phyloP scores from a whole-genome alignment of 768 basidiomycete species.

The Amyloporia xantha region DNA sequence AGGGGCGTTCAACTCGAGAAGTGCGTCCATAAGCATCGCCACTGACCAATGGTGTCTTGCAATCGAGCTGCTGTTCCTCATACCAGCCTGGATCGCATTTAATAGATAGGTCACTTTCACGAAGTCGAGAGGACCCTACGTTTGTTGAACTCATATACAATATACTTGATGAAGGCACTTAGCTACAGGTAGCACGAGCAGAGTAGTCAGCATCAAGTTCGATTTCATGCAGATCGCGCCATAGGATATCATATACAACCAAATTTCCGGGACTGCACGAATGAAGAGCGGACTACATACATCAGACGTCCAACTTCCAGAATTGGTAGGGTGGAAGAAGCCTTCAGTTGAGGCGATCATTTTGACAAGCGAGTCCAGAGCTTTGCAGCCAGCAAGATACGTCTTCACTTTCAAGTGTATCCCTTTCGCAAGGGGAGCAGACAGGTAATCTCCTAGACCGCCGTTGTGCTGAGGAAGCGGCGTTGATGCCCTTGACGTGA shows the following conservation, averaged over 20 bases:
- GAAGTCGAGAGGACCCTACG: slow-evolving; percentile 32
- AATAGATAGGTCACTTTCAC: not conserved
- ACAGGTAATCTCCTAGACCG: slow-evolving; percentile 49
- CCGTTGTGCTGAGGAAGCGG: slow-evolving; percentile 40
- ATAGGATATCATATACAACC: not conserved
- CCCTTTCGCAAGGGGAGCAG: slow-evolving; percentile 49
- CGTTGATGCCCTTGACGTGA: slow-evolving; percentile 55
- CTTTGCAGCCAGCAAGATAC: slow-evolving; percentile 78
- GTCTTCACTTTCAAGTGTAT: slow-evolving; percentile 36
- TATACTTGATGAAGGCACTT: slow-evolving; percentile 79
- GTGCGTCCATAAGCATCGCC: no score
- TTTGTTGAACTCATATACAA: slow-evolving; percentile 81
- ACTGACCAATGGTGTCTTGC: slow-evolving; percentile 67
- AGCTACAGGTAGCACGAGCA: slow-evolving; percentile 35
- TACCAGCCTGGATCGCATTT: slow-evolving; percentile 53
- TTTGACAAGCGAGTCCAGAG: slow-evolving; percentile 79
- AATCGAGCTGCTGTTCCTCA: slow-evolving; percentile 33
- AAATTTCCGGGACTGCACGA: not conserved
- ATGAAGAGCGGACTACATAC: slow-evolving; percentile 36
- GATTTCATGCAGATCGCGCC: not conserved
- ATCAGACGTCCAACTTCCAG: slow-evolving; percentile 75
- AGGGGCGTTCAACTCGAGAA: not conserved
- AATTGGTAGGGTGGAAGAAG: slow-evolving; percentile 89
- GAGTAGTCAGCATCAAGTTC: not conserved
- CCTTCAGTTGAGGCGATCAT: slow-evolving; percentile 83